Percentiles rank a stretch among this genome's conserved stretches.
These are phyloP conservation scores for Staphylotrichum longicolle DNA, from an alignment of 495 filamentous ascomycete genomes.

Conservation along the genomic window DNA sequence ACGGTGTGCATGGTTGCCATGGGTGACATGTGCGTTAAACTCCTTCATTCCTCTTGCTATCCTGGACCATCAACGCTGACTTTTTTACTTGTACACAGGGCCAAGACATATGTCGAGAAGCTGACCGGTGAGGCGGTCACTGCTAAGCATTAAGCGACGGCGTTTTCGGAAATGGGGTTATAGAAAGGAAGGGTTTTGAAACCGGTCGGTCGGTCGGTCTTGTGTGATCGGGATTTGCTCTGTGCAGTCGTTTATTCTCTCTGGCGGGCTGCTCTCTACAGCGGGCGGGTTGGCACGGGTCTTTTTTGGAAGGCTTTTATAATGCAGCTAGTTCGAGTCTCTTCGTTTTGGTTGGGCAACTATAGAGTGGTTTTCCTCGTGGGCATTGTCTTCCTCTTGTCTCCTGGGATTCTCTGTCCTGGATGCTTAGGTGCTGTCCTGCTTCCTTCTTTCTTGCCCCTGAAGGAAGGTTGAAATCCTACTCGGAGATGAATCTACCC, in stretches of 20 bases:
- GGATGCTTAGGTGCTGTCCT: too few relatives aligned
- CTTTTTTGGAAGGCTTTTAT: slow-evolving; percentile 1
- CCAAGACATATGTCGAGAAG: slow-evolving; percentile 96
- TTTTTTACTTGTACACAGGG: slow-evolving; percentile 55
- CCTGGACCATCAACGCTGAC: slow-evolving; percentile 15
- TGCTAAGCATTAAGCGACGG: slow-evolving; percentile 81
- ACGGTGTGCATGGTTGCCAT: slow-evolving; percentile 99
- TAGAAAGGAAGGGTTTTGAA: not conserved
- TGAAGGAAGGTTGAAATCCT: too few relatives aligned
- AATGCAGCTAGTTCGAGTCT: not conserved
- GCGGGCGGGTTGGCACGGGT: slow-evolving; percentile 1
- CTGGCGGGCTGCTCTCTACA: not conserved
- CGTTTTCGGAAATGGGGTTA: slow-evolving; percentile 26
- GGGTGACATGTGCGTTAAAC: slow-evolving; percentile 86
- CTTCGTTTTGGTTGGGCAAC: not conserved
- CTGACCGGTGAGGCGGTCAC: slow-evolving; percentile 91
- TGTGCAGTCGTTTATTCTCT: not conserved
- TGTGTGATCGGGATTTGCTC: not conserved
- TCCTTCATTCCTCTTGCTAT: not conserved
- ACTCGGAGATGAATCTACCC: too few relatives aligned
- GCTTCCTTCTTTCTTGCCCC: too few relatives aligned
- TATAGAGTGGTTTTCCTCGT: slow-evolving; percentile 14
- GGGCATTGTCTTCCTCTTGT: too few relatives aligned
- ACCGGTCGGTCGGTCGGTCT: not conserved
- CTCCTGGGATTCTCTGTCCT: too few relatives aligned